phyloP scores from a whole-genome alignment of 2,329 filamentous ascomycete genomes.

The Cytospora paraplurivora region DNA sequence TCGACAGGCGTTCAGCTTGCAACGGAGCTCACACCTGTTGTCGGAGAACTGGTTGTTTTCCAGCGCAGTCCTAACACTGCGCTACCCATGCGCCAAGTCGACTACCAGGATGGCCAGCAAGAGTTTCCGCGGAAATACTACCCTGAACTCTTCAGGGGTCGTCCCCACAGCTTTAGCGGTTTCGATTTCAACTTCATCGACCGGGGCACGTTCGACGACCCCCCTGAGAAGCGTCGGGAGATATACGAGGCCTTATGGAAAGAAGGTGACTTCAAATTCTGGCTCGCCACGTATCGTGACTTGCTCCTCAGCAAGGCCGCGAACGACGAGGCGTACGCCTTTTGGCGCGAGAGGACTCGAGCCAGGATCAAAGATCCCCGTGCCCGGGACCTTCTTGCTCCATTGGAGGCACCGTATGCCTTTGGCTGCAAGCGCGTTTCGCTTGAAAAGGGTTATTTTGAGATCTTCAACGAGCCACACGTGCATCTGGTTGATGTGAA shows the following conservation, averaged over 20 bases:
- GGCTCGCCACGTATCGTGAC: conserved; percentile 47
- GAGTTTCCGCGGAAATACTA: conserved; percentile 39
- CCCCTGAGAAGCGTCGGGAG: conserved; percentile 40
- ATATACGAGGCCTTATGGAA: conserved; percentile 38
- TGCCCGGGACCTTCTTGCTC: conserved; percentile 43
- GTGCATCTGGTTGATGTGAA: conserved; percentile 39
- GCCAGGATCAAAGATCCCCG: conserved; percentile 42
- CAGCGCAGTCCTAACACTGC: conserved; percentile 58
- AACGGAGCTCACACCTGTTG: conserved; percentile 18
- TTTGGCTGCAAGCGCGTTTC: conserved; percentile 39
- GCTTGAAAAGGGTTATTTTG: conserved; percentile 37
- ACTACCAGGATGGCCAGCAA: conserved; percentile 48
- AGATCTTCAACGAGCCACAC: conserved; percentile 39
- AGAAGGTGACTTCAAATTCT: conserved; percentile 42
- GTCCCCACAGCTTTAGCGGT: conserved; percentile 39
- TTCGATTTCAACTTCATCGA: conserved; percentile 51
- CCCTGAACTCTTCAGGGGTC: conserved; percentile 44
- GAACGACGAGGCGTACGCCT: conserved; percentile 44
- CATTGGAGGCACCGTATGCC: conserved; percentile 39
- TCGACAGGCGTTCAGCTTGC: conserved; percentile 21
- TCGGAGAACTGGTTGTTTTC: conserved; percentile 48
- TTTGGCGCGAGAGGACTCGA: conserved; percentile 43
- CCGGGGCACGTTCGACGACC: conserved; percentile 48
- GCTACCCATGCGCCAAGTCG: conserved; percentile 52
- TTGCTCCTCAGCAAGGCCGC: conserved; percentile 40